phyloP scores from a whole-genome alignment of 441 rosid species.

The Bruguiera hainesii region DNA sequence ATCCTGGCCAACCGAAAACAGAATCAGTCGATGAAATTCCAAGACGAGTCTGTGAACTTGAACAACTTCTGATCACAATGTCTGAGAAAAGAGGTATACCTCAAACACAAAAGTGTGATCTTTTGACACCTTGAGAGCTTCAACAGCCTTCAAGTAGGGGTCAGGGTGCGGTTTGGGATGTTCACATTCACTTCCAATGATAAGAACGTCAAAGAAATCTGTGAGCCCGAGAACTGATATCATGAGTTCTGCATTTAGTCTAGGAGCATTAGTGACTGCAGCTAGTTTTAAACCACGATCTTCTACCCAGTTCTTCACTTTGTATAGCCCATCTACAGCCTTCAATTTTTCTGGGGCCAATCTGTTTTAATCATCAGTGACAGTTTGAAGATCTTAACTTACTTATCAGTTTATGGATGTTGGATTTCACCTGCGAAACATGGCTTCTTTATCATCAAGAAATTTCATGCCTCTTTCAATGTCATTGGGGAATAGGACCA shows the following conservation, averaged over 20 bases:
- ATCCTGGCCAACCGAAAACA: conserved; percentile 41
- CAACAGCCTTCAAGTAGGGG: conserved; percentile 83
- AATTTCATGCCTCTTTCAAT: conserved; percentile 48
- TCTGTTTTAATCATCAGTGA: conserved; percentile 33
- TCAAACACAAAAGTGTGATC: conserved; percentile 76
- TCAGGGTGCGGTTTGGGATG: conserved; percentile 82
- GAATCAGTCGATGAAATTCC: neutral
- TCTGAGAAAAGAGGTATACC: conserved; percentile 27
- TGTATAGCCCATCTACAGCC: conserved; percentile 59
- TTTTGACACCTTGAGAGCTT: conserved; percentile 69
- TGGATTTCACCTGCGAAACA: conserved; percentile 60
- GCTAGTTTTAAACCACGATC: conserved; percentile 80
- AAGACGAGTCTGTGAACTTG: neutral
- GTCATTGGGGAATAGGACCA: conserved; percentile 56
- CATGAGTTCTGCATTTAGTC: conserved; percentile 78
- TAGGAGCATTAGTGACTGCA: conserved; percentile 95
- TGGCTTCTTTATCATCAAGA: conserved; percentile 63
- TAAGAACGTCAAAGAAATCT: conserved; percentile 67
- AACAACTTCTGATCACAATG: neutral
- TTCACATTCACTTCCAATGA: conserved; percentile 75
- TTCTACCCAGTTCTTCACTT: conserved; percentile 82
- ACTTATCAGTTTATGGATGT: too few species aligned
- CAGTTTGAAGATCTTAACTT: neutral
- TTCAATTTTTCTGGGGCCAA: conserved; percentile 58
- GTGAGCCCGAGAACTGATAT: conserved; percentile 70